phyloP scores from a whole-genome alignment of 805 yeast genomes.

The Candida maris region DNA sequence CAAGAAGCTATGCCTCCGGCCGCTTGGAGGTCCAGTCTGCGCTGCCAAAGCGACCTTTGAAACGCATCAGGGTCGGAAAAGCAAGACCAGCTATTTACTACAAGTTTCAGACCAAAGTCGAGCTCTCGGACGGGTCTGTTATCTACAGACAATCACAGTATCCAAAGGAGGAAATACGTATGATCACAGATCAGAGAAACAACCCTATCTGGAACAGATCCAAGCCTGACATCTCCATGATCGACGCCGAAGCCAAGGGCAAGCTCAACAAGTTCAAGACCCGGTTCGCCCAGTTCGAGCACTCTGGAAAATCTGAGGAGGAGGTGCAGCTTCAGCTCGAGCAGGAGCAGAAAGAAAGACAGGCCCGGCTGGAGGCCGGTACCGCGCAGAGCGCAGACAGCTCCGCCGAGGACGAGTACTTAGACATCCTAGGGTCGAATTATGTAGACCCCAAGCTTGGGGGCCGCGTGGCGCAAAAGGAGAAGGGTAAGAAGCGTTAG shows the following conservation, averaged over 20 bases:
- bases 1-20: slow-evolving; percentile 28
- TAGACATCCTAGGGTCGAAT: slow-evolving; percentile 53
- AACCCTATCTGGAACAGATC: slow-evolving; percentile 86
- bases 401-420: slow-evolving; percentile 40
- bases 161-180: slow-evolving; percentile 81
- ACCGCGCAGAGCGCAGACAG: slow-evolving; percentile 22
- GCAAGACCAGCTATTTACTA: slow-evolving; percentile 92
- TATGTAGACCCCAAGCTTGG: slow-evolving; percentile 35
- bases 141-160: slow-evolving; percentile 76
- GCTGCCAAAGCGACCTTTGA: slow-evolving; percentile 52
- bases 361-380: slow-evolving; percentile 29
- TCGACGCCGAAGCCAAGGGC: slow-evolving; percentile 83
- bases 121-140: slow-evolving; percentile 92
- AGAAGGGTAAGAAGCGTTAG: slow-evolving; percentile 25
- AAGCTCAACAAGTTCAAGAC: slow-evolving; percentile 71
- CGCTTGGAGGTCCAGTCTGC: slow-evolving; percentile 27
- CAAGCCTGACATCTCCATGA: slow-evolving; percentile 67
- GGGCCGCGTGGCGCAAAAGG: slow-evolving; percentile 33
- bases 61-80: slow-evolving; percentile 70
- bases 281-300: slow-evolving; percentile 52
- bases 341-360: slow-evolving; percentile 28
- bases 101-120: slow-evolving; percentile 85
- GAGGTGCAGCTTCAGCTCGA: slow-evolving; percentile 24
- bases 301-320: slow-evolving; percentile 31
- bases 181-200: slow-evolving; percentile 86